These are phyloP conservation scores for Wickerhamomyces strasburgensis DNA, from an alignment of 805 yeast genomes.

Conservation along the genomic window DNA sequence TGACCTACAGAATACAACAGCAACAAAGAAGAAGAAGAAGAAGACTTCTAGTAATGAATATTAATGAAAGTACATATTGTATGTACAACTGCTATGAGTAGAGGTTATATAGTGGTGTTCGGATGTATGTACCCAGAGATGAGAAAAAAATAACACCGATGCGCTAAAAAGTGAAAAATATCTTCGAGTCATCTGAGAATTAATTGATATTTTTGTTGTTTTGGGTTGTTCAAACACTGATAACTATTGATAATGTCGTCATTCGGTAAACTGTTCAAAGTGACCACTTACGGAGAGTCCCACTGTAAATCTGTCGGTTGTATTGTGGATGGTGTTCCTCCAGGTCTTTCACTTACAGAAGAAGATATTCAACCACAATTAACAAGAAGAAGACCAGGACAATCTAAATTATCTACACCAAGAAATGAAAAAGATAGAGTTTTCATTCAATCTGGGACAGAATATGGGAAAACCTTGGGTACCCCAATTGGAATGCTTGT, in stretches of 20 bases:
- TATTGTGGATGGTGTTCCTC: slow-evolving; percentile 97
- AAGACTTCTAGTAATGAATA: too few species aligned
- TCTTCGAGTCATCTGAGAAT: too few species aligned
- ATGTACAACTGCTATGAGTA: too few species aligned
- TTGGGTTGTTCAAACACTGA: not conserved
- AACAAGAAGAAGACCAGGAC: slow-evolving; percentile 97
- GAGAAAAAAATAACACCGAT: too few species aligned
- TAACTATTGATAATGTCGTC: slow-evolving; percentile 49
- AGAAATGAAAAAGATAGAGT: slow-evolving; percentile 93
- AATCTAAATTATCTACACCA: slow-evolving; percentile 87
- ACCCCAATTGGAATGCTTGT: slow-evolving; percentile 95
- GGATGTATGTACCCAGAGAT: too few species aligned
- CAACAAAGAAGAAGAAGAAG: not conserved
- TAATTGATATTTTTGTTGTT: too few species aligned
- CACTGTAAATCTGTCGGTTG: slow-evolving; percentile 98
- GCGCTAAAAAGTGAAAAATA: too few species aligned
- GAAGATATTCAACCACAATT: slow-evolving; percentile 92
- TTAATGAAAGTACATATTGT: too few species aligned
- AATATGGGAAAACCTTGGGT: slow-evolving; percentile 84
- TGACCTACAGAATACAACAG: not conserved
- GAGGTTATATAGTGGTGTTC: not conserved
- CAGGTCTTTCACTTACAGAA: slow-evolving; percentile 82
- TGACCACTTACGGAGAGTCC: slow-evolving; percentile 96
- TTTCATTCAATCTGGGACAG: slow-evolving; percentile 91
- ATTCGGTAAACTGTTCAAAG: slow-evolving; percentile 59